Conservation (phyloP, 176 grass and related monocot genomes). For the Thalia dealbata region DNA sequence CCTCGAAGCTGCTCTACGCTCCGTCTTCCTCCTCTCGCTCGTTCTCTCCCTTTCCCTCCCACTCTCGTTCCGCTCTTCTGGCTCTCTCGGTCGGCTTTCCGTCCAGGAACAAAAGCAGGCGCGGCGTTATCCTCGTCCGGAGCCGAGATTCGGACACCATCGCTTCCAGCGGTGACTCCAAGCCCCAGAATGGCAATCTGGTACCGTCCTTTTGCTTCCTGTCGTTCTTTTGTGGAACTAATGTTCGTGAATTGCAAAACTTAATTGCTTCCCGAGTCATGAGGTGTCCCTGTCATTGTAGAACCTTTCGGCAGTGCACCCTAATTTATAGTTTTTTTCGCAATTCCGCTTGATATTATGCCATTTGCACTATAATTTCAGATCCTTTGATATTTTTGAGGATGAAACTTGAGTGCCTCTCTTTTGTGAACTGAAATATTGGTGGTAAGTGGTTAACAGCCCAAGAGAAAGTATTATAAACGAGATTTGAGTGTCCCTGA, state of each 20-base stretch:
- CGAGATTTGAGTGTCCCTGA: no score
- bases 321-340: no score
- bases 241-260: background rate
- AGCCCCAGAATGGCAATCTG: background rate
- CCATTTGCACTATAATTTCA: no score
- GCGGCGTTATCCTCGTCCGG: background rate
- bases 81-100: background rate
- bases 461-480: no score
- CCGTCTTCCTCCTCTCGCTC: background rate
- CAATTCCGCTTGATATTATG: no score
- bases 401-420: no score
- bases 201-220: background rate
- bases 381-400: no score
- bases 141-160: background rate
- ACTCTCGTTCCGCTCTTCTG: background rate
- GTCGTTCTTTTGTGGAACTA: background rate
- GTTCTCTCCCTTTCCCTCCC: background rate
- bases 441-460: no score
- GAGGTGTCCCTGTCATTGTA: background rate
- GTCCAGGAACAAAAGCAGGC: background rate
- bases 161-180: background rate
- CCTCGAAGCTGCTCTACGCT: background rate
- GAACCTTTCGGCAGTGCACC: no score
- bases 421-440: no score
- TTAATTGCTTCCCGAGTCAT: background rate